Percentiles rank a stretch among this genome's conserved stretches.
Conservation (phyloP, 176 grass and related monocot species). For the Ensete glaucum region DNA sequence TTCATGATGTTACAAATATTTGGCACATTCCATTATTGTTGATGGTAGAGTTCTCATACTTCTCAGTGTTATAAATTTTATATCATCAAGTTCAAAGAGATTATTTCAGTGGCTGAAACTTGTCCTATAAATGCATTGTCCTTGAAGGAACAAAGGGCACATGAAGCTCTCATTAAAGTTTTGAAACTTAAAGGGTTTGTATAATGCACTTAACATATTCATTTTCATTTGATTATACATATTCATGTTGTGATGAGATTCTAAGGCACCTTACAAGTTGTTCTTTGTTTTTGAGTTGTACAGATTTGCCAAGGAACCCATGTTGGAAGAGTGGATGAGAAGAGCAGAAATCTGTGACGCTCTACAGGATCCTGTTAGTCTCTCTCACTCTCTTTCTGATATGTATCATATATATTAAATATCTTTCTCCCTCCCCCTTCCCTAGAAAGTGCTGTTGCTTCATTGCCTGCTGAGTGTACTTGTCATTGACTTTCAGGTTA, state of each 20-base stretch:
- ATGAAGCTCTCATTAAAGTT: slow-evolving; percentile 85
- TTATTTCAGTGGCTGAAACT: neutral
- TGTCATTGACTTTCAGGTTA: slow-evolving; percentile 26
- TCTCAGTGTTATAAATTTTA: neutral
- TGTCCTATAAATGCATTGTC: neutral
- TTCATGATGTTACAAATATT: slow-evolving; percentile 93
- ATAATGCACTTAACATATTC: neutral
- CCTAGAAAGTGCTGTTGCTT: neutral
- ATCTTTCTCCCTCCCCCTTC: too few relatives aligned
- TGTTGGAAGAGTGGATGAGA: slow-evolving; percentile 29
- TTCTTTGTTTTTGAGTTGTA: neutral
- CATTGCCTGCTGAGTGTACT: neutral
- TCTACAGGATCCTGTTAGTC: slow-evolving; percentile 37
- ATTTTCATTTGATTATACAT: neutral
- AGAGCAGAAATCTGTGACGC: slow-evolving; percentile 32
- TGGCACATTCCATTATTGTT: slow-evolving; percentile 94
- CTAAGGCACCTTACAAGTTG: neutral
- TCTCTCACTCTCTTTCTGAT: neutral
- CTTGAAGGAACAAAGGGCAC: slow-evolving; percentile 79
- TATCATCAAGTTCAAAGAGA: neutral
- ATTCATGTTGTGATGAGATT: neutral
- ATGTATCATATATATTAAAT: too few relatives aligned
- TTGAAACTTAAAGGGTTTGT: slow-evolving; percentile 63
- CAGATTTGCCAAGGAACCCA: slow-evolving; percentile 22
- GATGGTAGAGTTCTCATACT: slow-evolving; percentile 39